Evolutionary conservation across 2,329 filamentous ascomycete species (phyloP), one percentile per base, ranked within the genome.

Genomic region (Exserohilum rostratum): DNA sequence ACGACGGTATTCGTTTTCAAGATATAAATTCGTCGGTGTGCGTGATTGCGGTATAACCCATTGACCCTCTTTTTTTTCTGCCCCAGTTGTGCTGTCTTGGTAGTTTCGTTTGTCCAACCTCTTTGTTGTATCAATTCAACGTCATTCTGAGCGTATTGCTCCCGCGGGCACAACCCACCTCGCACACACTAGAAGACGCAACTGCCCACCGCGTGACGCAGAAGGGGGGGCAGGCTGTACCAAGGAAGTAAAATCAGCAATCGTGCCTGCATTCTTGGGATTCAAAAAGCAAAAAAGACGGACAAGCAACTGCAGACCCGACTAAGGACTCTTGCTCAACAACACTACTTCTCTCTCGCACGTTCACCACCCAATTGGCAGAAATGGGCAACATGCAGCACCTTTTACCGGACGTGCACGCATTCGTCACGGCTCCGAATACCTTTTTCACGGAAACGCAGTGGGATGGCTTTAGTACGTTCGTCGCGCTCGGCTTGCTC

Each of bases 401-500:
- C 40, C 34, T 50, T 15, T 44, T 22, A 7, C 15, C 51, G n/a
- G 46, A 34, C 20, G 15, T 33, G 1, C 31, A 30, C 34, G 20
- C 31, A n/a, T 18, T 40, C 29, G 20, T 51, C n/a, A n/a, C n/a
- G n/a, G n/a, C n/a, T n/a, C 29, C 45, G 7, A 42, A 15, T 2
- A 44, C 17, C 33, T 44, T 49, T 38, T 27, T 53, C 33, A 39
- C 45, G 12, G 45, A 53, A 50, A 46, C 52, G 0, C 27, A 43
- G 15, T 10, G 44, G 13, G 29, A 50, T 42, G 34, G 50, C 15
- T 47, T 51, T 20, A 55, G n/a, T 20, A 52, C 43, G 15, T 44
- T 47, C 18, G 20, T 52, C 15, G 45, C 57, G 3, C 40, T 73
- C 33, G 58, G 61, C 20, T 54, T 74, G 3, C 43, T 73, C 35